These are phyloP conservation scores for Schizophyllum amplum DNA, from an alignment of 1,284 basidiomycete genomes.

Conservation along the genomic window DNA sequence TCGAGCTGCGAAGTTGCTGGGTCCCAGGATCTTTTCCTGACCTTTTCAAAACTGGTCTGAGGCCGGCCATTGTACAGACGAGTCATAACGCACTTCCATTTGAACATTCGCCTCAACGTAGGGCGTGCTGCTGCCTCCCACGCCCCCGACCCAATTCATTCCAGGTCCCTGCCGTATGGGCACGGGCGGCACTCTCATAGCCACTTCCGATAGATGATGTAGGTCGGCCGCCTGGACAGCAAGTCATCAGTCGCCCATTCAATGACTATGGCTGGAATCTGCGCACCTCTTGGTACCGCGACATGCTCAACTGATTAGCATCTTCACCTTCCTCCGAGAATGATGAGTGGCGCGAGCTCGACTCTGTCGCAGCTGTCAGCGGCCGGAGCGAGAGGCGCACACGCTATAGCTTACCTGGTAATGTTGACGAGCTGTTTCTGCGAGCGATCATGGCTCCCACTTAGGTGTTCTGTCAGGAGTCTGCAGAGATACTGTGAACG, in stretches of 20 bases:
- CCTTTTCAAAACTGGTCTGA: background rate
- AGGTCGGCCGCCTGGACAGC: background rate
- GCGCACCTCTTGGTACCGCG: background rate
- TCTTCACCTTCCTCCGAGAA: background rate
- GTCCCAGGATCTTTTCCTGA: background rate
- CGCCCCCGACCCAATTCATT: background rate
- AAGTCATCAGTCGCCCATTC: background rate
- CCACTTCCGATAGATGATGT: background rate
- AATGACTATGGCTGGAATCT: background rate
- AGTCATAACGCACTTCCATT: background rate
- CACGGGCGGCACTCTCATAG: background rate
- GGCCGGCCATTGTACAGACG: background rate
- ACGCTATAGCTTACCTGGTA: background rate
- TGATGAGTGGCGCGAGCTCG: background rate
- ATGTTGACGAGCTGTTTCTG: background rate
- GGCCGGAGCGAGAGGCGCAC: background rate
- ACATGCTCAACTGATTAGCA: background rate
- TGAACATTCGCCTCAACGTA: background rate
- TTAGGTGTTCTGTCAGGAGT: conserved; percentile 1
- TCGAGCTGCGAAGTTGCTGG: background rate
- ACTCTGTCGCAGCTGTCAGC: background rate
- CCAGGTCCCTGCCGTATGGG: background rate
- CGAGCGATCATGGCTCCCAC: background rate
- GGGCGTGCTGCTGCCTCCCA: background rate
- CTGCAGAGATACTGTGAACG: conserved; percentile 1